phyloP scores from a whole-genome alignment of 192 early-diverging fungal species.

The Allomyces macrogynus region DNA sequence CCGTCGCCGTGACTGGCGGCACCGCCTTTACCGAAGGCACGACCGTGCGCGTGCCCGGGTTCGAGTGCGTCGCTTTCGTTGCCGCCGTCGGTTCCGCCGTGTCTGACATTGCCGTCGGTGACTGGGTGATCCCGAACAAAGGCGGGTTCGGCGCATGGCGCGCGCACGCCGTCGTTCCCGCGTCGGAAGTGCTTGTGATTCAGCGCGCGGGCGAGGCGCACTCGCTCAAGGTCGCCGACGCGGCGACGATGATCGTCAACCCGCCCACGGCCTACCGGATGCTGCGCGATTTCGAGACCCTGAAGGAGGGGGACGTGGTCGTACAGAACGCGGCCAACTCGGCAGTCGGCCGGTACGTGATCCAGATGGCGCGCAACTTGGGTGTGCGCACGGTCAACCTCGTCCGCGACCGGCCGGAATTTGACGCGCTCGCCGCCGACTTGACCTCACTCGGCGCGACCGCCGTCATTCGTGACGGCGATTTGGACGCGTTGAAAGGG shows the following conservation, averaged over 20 bases:
- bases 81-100: conserved; percentile 38
- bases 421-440: conserved; percentile 27
- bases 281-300: conserved; percentile 56
- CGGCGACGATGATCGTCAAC: conserved; percentile 71
- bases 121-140: conserved; percentile 56
- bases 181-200: conserved; percentile 23
- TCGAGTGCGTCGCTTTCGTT: conserved; percentile 78
- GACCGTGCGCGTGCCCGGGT: conserved; percentile 59
- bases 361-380: conserved; percentile 60
- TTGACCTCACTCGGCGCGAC: conserved; percentile 42
- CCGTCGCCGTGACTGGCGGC: conserved; percentile 18
- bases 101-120: conserved; percentile 42
- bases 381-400: conserved; percentile 72
- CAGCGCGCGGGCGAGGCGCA: conserved; percentile 10
- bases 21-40: not conserved
- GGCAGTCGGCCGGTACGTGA: conserved; percentile 74
- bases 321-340: conserved; percentile 89
- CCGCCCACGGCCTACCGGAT: conserved; percentile 68
- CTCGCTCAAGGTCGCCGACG: conserved; percentile 16
- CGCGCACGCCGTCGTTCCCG: conserved; percentile 32
- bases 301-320: conserved; percentile 53
- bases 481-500: conserved; percentile 19
- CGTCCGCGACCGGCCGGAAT: conserved; percentile 48
- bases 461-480: conserved; percentile 49
- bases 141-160: conserved; percentile 63